Conservation (phyloP, 176 grass and related monocot species). For the Zizania latifolia region DNA sequence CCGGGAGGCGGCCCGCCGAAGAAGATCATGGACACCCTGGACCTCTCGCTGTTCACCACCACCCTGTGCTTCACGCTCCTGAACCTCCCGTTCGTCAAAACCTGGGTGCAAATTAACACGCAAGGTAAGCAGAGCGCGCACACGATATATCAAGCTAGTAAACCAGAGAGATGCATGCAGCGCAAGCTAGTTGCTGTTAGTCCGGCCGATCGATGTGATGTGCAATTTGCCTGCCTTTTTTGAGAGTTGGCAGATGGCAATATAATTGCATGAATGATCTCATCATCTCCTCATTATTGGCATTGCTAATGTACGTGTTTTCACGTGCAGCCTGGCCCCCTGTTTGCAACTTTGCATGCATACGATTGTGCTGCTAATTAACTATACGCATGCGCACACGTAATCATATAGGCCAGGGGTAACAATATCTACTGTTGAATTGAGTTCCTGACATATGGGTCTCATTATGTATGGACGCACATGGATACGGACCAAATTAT, state of each 20-base stretch:
- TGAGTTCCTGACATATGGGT: too few species aligned
- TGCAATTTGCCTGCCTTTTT: neutral
- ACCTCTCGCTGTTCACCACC: conserved; percentile 57
- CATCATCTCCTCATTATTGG: neutral
- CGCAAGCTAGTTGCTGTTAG: too few species aligned
- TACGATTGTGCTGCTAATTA: neutral
- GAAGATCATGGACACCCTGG: conserved; percentile 78
- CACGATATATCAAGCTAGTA: too few species aligned
- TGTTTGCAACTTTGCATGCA: neutral
- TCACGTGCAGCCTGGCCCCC: neutral
- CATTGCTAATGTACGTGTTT: neutral
- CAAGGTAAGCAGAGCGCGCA: too few species aligned
- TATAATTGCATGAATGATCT: neutral
- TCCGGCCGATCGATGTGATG: neutral
- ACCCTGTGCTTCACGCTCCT: conserved; percentile 88
- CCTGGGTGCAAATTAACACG: conserved; percentile 34
- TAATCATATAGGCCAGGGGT: too few species aligned
- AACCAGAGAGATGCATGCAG: too few species aligned
- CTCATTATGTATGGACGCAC: neutral
- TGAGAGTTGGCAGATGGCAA: neutral
- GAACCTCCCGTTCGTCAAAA: conserved; percentile 94
- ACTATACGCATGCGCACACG: neutral
- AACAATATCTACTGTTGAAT: too few species aligned
- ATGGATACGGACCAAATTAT: too few species aligned
- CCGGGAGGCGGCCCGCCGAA: conserved; percentile 56